Evolutionary conservation across 805 yeast species (phyloP).

Genomic region (Pichia gijzeniarum): DNA sequence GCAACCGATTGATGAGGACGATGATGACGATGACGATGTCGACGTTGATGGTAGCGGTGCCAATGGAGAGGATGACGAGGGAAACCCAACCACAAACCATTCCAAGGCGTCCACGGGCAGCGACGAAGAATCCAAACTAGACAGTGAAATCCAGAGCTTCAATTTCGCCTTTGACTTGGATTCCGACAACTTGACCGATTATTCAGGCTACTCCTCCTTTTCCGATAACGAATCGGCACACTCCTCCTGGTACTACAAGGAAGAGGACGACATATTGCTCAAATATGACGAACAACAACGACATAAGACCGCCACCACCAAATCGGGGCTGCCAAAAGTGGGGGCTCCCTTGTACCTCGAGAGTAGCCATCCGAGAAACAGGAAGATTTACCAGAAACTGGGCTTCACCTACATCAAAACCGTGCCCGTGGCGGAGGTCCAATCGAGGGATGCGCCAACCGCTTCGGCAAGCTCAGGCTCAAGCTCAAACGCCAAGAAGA

Average conservation of each 20-base stretch:
- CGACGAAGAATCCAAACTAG: constrained; percentile 25
- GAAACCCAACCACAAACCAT: background rate
- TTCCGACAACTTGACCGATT: constrained; percentile 30
- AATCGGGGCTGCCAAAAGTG: constrained; percentile 20
- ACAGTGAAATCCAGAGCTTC: constrained; percentile 30
- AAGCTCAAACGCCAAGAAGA: constrained; percentile 18
- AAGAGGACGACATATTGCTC: constrained; percentile 30
- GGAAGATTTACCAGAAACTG: constrained; percentile 46
- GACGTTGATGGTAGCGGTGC: background rate
- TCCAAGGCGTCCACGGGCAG: constrained; percentile 11
- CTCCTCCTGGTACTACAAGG: constrained; percentile 31
- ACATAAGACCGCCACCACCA: constrained; percentile 8
- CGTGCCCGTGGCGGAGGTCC: constrained; percentile 30
- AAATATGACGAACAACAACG: constrained; percentile 28
- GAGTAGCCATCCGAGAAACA: constrained; percentile 48
- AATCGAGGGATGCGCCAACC: constrained; percentile 20
- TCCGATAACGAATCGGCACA: constrained; percentile 31
- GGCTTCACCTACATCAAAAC: constrained; percentile 40
- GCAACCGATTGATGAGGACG: constrained; percentile 15
- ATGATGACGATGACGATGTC: constrained; percentile 16
- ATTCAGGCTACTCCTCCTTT: constrained; percentile 29
- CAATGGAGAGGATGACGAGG: too few species aligned
- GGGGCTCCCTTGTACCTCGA: constrained; percentile 44
- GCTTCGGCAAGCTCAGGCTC: too few species aligned
- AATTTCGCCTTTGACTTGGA: constrained; percentile 30